These are phyloP conservation scores for Sindora glabra DNA, from an alignment of 306 rosid species.

Conservation along the genomic window DNA sequence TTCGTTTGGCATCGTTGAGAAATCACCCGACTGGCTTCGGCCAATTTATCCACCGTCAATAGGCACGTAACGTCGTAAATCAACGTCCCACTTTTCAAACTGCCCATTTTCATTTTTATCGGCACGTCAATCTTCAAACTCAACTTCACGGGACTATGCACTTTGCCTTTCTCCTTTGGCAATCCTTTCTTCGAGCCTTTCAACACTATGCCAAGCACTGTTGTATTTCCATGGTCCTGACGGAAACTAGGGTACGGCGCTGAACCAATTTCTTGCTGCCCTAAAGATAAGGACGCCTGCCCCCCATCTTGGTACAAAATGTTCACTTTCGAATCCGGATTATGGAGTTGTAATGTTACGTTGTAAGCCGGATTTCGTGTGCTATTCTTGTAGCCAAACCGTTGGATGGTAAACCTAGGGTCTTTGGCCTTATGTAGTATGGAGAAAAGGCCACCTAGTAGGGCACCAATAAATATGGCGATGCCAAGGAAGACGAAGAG, in stretches of 20 bases:
- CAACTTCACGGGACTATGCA: background rate
- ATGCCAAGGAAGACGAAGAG: conserved; percentile 6
- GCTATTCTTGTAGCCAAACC: background rate
- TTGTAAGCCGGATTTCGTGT: background rate
- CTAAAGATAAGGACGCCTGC: conserved; percentile 20
- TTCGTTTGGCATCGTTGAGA: conserved; percentile 24
- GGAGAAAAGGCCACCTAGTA: conserved; percentile 14
- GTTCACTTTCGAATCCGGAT: conserved; percentile 19
- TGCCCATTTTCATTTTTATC: background rate
- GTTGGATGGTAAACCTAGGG: conserved; percentile 32
- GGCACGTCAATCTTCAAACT: conserved; percentile 20
- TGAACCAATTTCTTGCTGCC: conserved; percentile 15
- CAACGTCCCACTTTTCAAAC: background rate
- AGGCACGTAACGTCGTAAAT: conserved; percentile 22
- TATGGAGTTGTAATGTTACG: conserved; percentile 17
- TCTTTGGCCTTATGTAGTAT: conserved; percentile 1
- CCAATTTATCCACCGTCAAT: conserved; percentile 30
- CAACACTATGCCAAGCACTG: background rate
- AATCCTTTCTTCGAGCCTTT: background rate
- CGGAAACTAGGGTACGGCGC: conserved; percentile 27
- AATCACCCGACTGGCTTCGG: conserved; percentile 17
- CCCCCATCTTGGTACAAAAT: conserved; percentile 37
- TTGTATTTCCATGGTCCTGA: conserved; percentile 1
- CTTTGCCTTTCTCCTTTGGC: conserved; percentile 9
- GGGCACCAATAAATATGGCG: background rate